phyloP scores from a whole-genome alignment of 2,329 filamentous ascomycete species.

The Hirsutella minnesotensis region DNA sequence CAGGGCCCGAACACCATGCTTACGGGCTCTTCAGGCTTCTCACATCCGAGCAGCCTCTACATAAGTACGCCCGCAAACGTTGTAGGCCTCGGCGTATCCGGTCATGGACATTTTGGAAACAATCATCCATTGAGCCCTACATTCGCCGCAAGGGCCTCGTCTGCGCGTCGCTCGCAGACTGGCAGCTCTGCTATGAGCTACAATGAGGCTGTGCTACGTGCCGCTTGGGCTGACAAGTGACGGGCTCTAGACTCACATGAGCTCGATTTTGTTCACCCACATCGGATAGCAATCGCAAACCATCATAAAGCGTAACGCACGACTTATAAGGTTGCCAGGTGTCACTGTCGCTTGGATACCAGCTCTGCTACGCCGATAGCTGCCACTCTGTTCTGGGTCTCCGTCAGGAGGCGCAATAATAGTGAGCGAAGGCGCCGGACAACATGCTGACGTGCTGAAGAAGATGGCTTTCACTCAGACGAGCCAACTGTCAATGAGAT shows the following conservation, averaged over 20 bases:
- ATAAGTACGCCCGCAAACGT: conserved; percentile 29
- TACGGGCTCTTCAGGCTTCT: conserved; percentile 27
- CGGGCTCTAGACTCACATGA: not conserved
- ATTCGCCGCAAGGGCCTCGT: conserved; percentile 4
- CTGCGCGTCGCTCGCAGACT: conserved; percentile 16
- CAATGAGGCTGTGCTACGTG: conserved; percentile 22
- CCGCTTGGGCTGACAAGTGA: conserved; percentile 16
- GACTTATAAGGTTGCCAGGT: too few species aligned
- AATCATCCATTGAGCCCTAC: conserved; percentile 8
- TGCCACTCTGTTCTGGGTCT: too few species aligned
- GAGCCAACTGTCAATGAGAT: too few species aligned
- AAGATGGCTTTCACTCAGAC: too few species aligned
- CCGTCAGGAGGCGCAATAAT: too few species aligned
- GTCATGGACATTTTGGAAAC: not conserved
- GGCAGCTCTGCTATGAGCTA: conserved; percentile 22
- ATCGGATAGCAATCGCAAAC: too few species aligned
- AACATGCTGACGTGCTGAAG: too few species aligned
- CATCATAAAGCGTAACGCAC: too few species aligned
- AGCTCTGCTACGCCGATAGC: too few species aligned
- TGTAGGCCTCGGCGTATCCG: conserved; percentile 3
- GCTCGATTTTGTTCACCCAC: too few species aligned
- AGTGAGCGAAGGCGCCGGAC: too few species aligned
- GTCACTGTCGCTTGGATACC: too few species aligned
- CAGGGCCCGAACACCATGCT: conserved; percentile 11
- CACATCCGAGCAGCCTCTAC: conserved; percentile 38